Evolutionary conservation across 116 monocot genomes (phyloP).

Genomic region (Posidonia oceanica): DNA sequence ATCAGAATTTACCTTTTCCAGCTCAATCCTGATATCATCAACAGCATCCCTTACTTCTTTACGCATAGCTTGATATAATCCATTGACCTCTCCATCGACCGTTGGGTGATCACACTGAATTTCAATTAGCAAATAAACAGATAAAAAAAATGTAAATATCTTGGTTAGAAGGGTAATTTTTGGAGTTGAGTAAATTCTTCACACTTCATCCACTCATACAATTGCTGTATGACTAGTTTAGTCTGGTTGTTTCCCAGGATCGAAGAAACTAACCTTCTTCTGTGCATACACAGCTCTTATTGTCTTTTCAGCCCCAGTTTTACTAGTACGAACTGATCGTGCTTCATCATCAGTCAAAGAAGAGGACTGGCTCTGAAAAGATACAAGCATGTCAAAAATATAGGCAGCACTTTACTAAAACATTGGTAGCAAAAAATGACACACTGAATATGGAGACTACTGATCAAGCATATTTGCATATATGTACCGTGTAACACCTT

Average conservation of each 20-base stretch:
- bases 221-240: neutral
- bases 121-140: neutral
- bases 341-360: conserved; percentile 85
- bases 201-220: too few species aligned
- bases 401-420: neutral
- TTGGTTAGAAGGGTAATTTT: too few species aligned
- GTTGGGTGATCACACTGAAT: conserved; percentile 35
- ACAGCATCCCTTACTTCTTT: conserved; percentile 76
- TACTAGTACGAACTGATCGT: conserved; percentile 17
- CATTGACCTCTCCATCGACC: conserved; percentile 32
- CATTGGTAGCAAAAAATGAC: neutral
- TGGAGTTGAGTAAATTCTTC: too few species aligned
- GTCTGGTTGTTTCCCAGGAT: neutral
- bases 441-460: neutral
- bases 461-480: neutral
- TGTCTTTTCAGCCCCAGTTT: conserved; percentile 40
- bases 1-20: conserved; percentile 57
- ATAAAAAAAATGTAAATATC: too few species aligned
- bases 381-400: conserved; percentile 1
- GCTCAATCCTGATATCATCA: conserved; percentile 62
- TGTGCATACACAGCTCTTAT: conserved; percentile 37
- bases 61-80: conserved; percentile 58
- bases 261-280: conserved; percentile 35
- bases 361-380: conserved; percentile 62
- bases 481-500: conserved; percentile 49